Evolutionary conservation across 257 asterid species (phyloP), one percentile per base, ranked within the genome.

Genomic region (Ophiorrhiza pumila): DNA sequence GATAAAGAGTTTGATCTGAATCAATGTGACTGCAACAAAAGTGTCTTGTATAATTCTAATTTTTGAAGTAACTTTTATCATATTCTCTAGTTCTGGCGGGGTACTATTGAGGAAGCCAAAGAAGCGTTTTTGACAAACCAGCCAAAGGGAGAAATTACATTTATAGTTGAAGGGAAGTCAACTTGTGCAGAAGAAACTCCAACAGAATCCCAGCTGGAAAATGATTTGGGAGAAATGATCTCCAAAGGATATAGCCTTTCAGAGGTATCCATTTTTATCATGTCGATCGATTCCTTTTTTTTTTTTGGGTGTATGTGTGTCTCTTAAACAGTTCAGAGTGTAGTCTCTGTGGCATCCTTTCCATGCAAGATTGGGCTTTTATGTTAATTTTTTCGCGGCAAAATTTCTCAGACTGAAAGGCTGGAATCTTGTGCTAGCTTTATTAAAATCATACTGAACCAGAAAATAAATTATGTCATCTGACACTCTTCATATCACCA

Each of bases 101-200:
- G 99, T 56, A 90, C 93, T 32, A 76, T 92, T 15, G 89, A 66
- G 72, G 91, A 90, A 82, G 98, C 96, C 71, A 84, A 77, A 78
- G 92, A 84, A 81, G 90, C 80, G 27, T 95, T 84, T 85, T 74
- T 86, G 39, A 52, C 72, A 39, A 93, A 79, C 80, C 97, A 86
- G 71, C 96, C 93, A 0, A 92, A 87, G 89, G 97, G 98, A 60
- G 98, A 95, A 85, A 92, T 92, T 68, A 95, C 96, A n/a, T 78
- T 95, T 66, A 79, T 95, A 81, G 79, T 95, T 60, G 96, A 92
- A 85, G 98, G 98, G 61, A 82, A 81, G 74, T 13, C 77, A 13
- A 69, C 64, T 56, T 68, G 74, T 42, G 80, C 65, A 59, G 94
- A 77, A 46, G 89, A 89, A 81, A 55, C 80, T 56, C 89, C 87